These are phyloP conservation scores for Colletotrichum tropicale DNA, from an alignment of 2,329 filamentous ascomycete genomes.

Conservation along the genomic window DNA sequence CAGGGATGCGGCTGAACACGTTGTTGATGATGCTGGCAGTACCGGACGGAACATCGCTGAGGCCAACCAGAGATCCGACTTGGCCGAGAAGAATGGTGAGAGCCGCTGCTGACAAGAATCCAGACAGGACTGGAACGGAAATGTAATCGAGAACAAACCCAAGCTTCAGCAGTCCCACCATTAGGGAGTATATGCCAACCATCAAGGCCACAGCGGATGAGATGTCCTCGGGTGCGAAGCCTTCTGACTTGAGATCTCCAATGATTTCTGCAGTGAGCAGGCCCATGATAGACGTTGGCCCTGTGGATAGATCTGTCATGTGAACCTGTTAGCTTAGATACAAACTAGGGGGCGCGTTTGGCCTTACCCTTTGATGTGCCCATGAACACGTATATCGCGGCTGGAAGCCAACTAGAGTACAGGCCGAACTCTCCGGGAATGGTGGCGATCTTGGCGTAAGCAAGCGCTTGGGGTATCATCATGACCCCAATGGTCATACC, in stretches of 20 bases:
- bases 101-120: constrained; percentile 70
- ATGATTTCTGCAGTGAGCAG: constrained; percentile 68
- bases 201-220: constrained; percentile 67
- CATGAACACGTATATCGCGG: constrained; percentile 62
- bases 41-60: constrained; percentile 50
- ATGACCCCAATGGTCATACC: constrained; percentile 65
- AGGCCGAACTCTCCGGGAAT: constrained; percentile 66
- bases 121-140: constrained; percentile 66
- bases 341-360: neutral
- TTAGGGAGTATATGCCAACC: constrained; percentile 65
- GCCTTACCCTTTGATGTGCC: constrained; percentile 63
- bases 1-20: constrained; percentile 59
- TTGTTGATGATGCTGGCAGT: constrained; percentile 64
- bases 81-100: constrained; percentile 71
- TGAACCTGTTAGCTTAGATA: neutral
- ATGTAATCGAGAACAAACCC: constrained; percentile 71
- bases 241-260: constrained; percentile 49
- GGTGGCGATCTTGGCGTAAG: constrained; percentile 66
- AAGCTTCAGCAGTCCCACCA: constrained; percentile 64
- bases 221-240: constrained; percentile 59
- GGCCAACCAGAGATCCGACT: constrained; percentile 64
- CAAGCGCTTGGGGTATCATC: constrained; percentile 66
- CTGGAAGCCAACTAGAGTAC: constrained; percentile 64
- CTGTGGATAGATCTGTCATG: constrained; percentile 60
- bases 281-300: constrained; percentile 68